Base-by-base conservation (phyloP, 2,329 filamentous ascomycete genomes). In the Cladosporium halotolerans region DNA sequence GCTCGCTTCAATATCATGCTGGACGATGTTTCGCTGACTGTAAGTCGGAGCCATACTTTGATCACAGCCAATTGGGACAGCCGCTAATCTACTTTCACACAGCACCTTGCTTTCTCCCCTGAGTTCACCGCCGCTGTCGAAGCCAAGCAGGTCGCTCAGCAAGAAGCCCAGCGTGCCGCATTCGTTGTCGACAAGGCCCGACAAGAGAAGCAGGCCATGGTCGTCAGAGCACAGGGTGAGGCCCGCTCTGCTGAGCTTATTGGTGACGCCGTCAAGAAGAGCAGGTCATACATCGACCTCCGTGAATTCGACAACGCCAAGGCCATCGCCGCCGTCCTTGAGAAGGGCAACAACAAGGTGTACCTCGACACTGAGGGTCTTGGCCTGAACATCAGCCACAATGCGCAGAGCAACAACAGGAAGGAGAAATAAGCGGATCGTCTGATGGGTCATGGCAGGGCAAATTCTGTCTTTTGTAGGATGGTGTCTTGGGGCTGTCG, bases 221-320 rank as follows among this genome's bases (percentile, higher is more conserved):
- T 99, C 53, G 93, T 99, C 69, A 89, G 90, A 75, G 93, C 93
- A 3, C 93, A 97, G 83, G 93, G 93, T 89, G 93, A 99, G 77
- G 93, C 93, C 46, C 88, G 93, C 61, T 97, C 93, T 38, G 93
- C 93, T 44, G 91, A 99, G 76, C 85, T 99, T 60, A 96, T 99
- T 67, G 93, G 93, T 73, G 93, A 99, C 50, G 93, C 93, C 57
- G 95, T 99, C 84, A 99, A 97, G 88, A 99, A 97, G 86, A 95
- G 82, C 78, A 87, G 91, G 76, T 87, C 89, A 60, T 99, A 99
- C 72, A 83, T 99, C 59, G 93, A 97, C 74, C 82, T 99, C 69
- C 89, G 95, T 76, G 93, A 95, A 80, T 95, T 99, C 66, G 93
- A 99, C 78, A 99, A 96, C 67, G 93, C 93, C 6, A 82, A 89